These are phyloP conservation scores for Lasiosphaeria hispida DNA, from an alignment of 495 filamentous ascomycete genomes.

Conservation along the genomic window DNA sequence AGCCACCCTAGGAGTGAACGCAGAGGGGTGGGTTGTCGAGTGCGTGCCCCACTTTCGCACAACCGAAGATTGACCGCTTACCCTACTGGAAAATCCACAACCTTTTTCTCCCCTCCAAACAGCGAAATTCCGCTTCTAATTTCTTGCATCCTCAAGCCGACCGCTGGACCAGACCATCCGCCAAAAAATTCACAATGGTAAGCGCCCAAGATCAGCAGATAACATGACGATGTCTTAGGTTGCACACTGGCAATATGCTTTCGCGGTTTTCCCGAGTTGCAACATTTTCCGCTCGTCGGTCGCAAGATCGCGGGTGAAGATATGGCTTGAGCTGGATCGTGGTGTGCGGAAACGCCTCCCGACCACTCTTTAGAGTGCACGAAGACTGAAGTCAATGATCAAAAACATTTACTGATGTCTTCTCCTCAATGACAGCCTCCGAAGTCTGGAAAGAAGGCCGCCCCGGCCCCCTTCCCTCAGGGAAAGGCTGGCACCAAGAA, in stretches of 20 bases:
- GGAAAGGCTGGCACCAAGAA: conserved; percentile 94
- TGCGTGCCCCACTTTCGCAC: conserved; percentile 1
- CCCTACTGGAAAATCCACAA: conserved; percentile 33
- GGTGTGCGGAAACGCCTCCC: conserved; percentile 60
- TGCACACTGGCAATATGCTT: conserved; percentile 27
- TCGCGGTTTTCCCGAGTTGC: conserved; percentile 41
- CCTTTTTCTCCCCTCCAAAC: conserved; percentile 24
- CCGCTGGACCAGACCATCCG: conserved; percentile 27
- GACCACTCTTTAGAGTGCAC: conserved; percentile 87
- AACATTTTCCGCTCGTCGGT: conserved; percentile 47
- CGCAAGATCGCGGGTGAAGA: conserved; percentile 63
- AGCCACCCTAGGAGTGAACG: too few relatives aligned
- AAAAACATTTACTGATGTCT: conserved; percentile 82
- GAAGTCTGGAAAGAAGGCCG: conserved; percentile 93
- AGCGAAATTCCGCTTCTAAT: conserved; percentile 20
- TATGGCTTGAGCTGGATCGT: conserved; percentile 72
- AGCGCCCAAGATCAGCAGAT: conserved; percentile 33
- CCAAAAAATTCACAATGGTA: conserved; percentile 43
- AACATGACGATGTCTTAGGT: conserved; percentile 21
- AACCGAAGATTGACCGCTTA: conserved; percentile 27
- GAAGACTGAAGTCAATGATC: conserved; percentile 76
- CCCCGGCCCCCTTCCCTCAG: conserved; percentile 93
- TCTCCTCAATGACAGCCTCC: conserved; percentile 99
- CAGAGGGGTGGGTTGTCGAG: neutral
- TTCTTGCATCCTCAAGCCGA: conserved; percentile 27